These are phyloP conservation scores for Candida sanyaensis DNA, from an alignment of 1,139 yeast species.

Conservation along the genomic window DNA sequence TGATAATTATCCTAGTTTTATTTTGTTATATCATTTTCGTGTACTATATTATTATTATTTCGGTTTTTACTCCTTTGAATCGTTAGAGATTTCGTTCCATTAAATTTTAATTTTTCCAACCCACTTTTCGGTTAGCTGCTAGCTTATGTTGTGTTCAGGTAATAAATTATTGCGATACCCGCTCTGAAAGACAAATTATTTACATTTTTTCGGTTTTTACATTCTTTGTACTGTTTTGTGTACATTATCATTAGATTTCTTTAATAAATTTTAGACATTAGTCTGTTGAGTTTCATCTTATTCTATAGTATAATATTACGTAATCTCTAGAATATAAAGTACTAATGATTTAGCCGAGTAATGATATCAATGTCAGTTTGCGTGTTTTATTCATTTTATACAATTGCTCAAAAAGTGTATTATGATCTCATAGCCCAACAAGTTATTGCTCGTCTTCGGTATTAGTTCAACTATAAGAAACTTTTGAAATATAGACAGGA, in stretches of 20 bases:
- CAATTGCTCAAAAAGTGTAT: no score
- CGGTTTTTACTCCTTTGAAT: background rate
- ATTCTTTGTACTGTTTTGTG: background rate
- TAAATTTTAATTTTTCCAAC: background rate
- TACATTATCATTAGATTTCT: background rate
- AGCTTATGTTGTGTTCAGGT: no score
- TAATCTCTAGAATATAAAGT: no score
- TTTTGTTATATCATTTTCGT: background rate
- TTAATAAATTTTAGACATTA: background rate
- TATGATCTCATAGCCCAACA: no score
- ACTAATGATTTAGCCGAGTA: no score
- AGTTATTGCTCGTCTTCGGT: no score
- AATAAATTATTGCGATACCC: background rate
- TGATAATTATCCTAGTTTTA: background rate
- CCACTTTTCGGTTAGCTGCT: no score
- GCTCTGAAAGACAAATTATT: background rate
- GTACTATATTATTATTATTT: background rate
- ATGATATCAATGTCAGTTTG: no score
- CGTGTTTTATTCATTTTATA: no score
- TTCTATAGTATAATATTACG: no score
- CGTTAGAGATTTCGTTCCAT: background rate
- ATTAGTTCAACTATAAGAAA: no score
- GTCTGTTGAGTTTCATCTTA: background rate
- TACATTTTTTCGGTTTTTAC: background rate
- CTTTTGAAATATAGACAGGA: no score